Evolutionary conservation across 495 filamentous ascomycete genomes (phyloP), one percentile per base, ranked within the genome.

Genomic region (Penicillium salamii): DNA sequence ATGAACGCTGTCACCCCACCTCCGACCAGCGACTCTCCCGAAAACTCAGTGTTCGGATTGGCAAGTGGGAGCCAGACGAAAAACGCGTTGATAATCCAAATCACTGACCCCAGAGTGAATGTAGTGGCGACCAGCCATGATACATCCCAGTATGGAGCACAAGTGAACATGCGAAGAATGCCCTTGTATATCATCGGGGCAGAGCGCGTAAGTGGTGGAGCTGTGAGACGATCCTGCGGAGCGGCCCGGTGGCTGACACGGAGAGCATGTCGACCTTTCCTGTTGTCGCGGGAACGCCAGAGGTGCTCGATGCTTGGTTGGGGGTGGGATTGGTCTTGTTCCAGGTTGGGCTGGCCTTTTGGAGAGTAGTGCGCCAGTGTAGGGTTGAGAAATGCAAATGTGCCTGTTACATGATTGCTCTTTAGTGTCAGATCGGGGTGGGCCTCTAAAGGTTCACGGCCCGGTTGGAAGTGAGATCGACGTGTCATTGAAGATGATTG

Each of bases 61-160:
- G 66, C 68, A 1, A 83, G 65, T 2, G 87, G 87, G 4, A 87
- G 66, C 68, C 77, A 86, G 31, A 78, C 74, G 56, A 89, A 88
- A 63, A 83, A 87, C 5, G 75, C 82, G 58, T 88, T 88, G 53
- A 88, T 71, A 7, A 82, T 74, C 84, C 84, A 88, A 12, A 86
- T 61, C 0, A 80, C 65, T 9, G 80, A 84, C 19, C 84, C 87
- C 2, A 81, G 52, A 0, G 83, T 86, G 66, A 88, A 89, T 0
- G 80, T 68, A 2, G 73, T 54, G 7, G 86, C 85, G 19, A 88
- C 84, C 14, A 83, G 75, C 49, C 77, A 89, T 3, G 80, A 86
- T 2, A 90, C 69, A 54, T 90, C 86, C 82, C 82, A 88, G 49
- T 85, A 70, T 0, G 86, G 85, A 49, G 62, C 85, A 26, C 61